Evolutionary conservation across 2,329 filamentous ascomycete genomes (phyloP).

Genomic region (Colletotrichum chrysophilum): DNA sequence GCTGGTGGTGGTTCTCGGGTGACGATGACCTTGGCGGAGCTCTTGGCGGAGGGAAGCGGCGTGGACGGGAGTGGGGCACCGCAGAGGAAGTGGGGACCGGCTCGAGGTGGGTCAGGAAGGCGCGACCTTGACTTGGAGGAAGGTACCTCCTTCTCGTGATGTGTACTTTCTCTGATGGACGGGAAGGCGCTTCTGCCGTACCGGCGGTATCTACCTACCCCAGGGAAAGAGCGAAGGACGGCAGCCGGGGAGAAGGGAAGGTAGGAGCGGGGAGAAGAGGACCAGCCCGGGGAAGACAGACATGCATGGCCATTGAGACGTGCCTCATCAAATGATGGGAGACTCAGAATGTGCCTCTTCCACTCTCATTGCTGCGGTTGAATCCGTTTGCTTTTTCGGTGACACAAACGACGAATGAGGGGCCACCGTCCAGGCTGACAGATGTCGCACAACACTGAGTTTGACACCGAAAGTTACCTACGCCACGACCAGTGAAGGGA

Average conservation of each 20-base stretch:
- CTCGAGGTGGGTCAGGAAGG: not conserved
- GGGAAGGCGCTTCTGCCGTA: not conserved
- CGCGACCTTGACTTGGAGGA: not conserved
- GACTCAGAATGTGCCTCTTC: not conserved
- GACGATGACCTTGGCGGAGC: conserved; percentile 20
- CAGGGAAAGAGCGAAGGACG: not conserved
- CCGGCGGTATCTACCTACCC: not conserved
- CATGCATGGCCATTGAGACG: not conserved
- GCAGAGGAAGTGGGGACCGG: conserved; percentile 7
- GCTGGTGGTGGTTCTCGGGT: conserved; percentile 18
- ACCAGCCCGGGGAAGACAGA: not conserved
- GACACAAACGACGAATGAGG: not conserved
- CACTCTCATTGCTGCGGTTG: not conserved
- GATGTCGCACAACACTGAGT: not conserved
- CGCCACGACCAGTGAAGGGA: not conserved
- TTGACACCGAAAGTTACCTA: not conserved
- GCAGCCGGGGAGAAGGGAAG: not conserved
- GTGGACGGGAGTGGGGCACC: conserved; percentile 12
- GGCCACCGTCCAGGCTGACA: not conserved
- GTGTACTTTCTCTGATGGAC: not conserved
- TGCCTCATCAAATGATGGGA: not conserved
- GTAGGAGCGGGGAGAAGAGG: not conserved
- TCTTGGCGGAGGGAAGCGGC: conserved; percentile 20
- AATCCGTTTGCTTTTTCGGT: not conserved
- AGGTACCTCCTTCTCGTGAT: not conserved